Percentiles rank a stretch among this genome's conserved stretches.
Conservation (phyloP, 2,329 filamentous ascomycete species). For the Amphichorda felina region DNA sequence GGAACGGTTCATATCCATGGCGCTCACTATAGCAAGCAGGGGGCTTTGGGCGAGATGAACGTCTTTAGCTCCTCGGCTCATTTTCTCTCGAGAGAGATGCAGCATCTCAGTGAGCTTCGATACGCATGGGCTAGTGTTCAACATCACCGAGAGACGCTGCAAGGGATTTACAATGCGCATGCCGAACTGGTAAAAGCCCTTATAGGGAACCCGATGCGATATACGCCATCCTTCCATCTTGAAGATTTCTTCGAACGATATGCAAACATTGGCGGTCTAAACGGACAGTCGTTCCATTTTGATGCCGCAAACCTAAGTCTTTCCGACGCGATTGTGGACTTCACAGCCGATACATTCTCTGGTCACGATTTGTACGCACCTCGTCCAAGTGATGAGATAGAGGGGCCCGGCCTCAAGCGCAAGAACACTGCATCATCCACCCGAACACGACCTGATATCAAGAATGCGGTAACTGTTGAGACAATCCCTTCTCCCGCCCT, state of each 20-base stretch:
- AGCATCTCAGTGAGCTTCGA: constrained; percentile 63
- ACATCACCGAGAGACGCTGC: constrained; percentile 68
- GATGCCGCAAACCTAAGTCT: constrained; percentile 67
- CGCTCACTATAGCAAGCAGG: constrained; percentile 56
- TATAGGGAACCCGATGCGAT: constrained; percentile 52
- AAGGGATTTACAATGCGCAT: constrained; percentile 69
- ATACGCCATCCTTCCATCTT: constrained; percentile 69
- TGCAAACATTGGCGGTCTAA: constrained; percentile 39
- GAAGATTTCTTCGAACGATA: constrained; percentile 86
- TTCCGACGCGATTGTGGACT: constrained; percentile 52
- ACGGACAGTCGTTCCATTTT: constrained; percentile 50
- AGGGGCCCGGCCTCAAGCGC: constrained; percentile 32
- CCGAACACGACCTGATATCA: constrained; percentile 7
- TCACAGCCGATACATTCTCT: constrained; percentile 40
- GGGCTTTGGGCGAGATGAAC: constrained; percentile 39
- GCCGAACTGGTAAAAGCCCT: constrained; percentile 66
- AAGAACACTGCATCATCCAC: constrained; percentile 30
- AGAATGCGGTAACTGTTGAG: background rate
- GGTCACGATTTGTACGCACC: constrained; percentile 35
- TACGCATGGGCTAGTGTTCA: constrained; percentile 68
- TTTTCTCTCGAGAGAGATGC: constrained; percentile 67
- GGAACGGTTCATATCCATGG: constrained; percentile 84
- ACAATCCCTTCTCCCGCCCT: constrained; percentile 11
- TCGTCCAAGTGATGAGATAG: constrained; percentile 16
- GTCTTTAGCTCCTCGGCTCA: constrained; percentile 53